Base-by-base conservation (phyloP, 257 asterid genomes). In the Fraxinus pennsylvanica region DNA sequence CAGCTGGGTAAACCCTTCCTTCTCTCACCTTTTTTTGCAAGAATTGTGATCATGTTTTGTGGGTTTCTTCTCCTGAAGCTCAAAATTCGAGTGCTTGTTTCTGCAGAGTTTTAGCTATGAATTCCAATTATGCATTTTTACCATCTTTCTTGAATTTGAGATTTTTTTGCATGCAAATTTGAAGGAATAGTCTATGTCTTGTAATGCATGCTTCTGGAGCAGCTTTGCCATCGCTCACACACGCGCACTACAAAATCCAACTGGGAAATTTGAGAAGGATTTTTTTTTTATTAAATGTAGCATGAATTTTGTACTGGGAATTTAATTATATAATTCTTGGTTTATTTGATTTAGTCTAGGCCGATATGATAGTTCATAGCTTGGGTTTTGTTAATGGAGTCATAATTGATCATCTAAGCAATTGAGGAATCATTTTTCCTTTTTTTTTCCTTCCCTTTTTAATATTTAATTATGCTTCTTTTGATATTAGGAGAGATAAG, bases 11-110 rank as follows among this genome's bases (percentile, higher is more conserved):
- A 6, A 30, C 14, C 19, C 74, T 9, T 67, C 72, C 10, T 43
- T 15, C 30, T n/a, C 47, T n/a, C 30, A 59, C 30, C 61, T 22
- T 65, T 32, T 50, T 73, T 33, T 59, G 81, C 87, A 78, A 83
- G 78, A 30, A 76, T 82, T 81, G 9, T 65, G 21, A 78, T 73
- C 68, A 0, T 19, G 19, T 29, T 61, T 6, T 43, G 68, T 68
- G 74, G 76, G 65, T 59, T 70, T 21, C 73, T 61, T 75, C 36
- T 73, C 74, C 50, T 74, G 67, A 54, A 32, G 35, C 78, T 14
- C 67, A 74, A 33, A 33, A 57, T n/a, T 32, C 8, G 15, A 47
- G 38, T 68, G 73, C 33, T 39, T 17, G 22, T 25, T 19, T 41
- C 38, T 78, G 59, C 66, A 52, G 32, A 36, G 39, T 54, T 32